Evolutionary conservation across 1,139 yeast species (phyloP).

Genomic region (Saccharomycopsis phalli): DNA sequence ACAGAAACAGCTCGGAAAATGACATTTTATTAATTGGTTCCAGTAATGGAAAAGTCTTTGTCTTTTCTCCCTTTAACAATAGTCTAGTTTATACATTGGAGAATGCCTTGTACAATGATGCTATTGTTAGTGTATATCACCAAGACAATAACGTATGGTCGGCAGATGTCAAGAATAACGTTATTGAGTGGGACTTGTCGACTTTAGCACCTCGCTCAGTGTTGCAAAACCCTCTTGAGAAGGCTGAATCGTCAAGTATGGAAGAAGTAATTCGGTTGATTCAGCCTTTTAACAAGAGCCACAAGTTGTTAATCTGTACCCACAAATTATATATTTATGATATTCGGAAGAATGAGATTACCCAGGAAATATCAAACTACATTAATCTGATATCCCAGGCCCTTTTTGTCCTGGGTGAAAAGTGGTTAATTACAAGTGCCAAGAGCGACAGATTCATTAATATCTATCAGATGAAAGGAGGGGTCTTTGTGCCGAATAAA

Average conservation of each 20-base stretch:
- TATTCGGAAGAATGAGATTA: slow-evolving; percentile 29
- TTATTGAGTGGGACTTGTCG: slow-evolving; percentile 52
- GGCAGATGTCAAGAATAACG: slow-evolving; percentile 51
- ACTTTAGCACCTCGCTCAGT: slow-evolving; percentile 1
- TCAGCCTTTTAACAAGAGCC: slow-evolving; percentile 30
- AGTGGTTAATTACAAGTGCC: slow-evolving; percentile 58
- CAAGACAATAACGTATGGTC: slow-evolving; percentile 47
- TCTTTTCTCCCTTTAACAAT: slow-evolving; percentile 63
- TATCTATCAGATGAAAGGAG: slow-evolving; percentile 40
- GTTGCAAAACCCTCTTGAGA: background rate
- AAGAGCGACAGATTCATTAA: slow-evolving; percentile 72
- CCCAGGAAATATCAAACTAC: slow-evolving; percentile 61
- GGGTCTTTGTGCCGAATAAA: background rate
- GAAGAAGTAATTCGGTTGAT: slow-evolving; percentile 12
- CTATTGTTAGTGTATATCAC: slow-evolving; percentile 43
- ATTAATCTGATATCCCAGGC: slow-evolving; percentile 52
- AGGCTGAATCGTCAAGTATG: background rate
- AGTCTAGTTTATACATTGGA: slow-evolving; percentile 43
- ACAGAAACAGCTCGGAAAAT: slow-evolving; percentile 26
- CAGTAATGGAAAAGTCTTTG: slow-evolving; percentile 52
- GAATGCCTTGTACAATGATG: slow-evolving; percentile 38
- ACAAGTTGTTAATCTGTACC: slow-evolving; percentile 48
- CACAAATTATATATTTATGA: slow-evolving; percentile 51
- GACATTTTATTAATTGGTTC: slow-evolving; percentile 54
- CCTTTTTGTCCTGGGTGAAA: slow-evolving; percentile 32